These are phyloP conservation scores for Lolium perenne DNA, from an alignment of 176 grass and related monocot species.

Conservation along the genomic window DNA sequence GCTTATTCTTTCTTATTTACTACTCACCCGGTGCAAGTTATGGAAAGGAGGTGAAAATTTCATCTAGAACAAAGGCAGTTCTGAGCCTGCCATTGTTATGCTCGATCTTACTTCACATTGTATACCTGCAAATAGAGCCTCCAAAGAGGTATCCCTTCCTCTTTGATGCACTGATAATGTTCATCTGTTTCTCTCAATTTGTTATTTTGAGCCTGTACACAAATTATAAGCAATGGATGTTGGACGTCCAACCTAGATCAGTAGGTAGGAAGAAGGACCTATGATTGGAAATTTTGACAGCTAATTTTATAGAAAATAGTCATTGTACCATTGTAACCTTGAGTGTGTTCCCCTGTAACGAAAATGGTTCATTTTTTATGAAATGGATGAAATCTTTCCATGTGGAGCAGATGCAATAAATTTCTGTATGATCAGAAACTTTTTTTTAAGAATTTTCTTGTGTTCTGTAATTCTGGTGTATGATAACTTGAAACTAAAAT, in stretches of 20 bases:
- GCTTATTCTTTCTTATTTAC: constrained; percentile 82
- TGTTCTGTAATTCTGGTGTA: neutral
- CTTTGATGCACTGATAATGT: constrained; percentile 89
- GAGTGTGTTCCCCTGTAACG: constrained; percentile 35
- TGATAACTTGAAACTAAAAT: constrained; percentile 23
- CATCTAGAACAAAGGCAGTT: constrained; percentile 51
- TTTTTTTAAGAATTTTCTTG: neutral
- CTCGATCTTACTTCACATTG: constrained; percentile 59
- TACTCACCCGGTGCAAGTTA: constrained; percentile 52
- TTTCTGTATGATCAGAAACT: constrained; percentile 13
- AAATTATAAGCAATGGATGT: constrained; percentile 86
- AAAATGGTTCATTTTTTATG: constrained; percentile 40
- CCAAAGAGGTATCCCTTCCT: constrained; percentile 86
- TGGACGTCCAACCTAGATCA: constrained; percentile 52
- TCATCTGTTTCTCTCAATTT: constrained; percentile 90
- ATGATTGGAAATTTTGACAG: constrained; percentile 50
- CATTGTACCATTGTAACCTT: constrained; percentile 40
- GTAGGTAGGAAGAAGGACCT: constrained; percentile 73
- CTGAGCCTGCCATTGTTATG: constrained; percentile 56
- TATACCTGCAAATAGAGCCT: constrained; percentile 69
- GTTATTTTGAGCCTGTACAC: constrained; percentile 67
- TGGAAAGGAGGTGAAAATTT: constrained; percentile 29
- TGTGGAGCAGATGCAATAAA: neutral
- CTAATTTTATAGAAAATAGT: constrained; percentile 27
- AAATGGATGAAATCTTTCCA: constrained; percentile 40